These are phyloP conservation scores for Phylloporus sp. DNA, from an alignment of 768 basidiomycete genomes.

Conservation along the genomic window DNA sequence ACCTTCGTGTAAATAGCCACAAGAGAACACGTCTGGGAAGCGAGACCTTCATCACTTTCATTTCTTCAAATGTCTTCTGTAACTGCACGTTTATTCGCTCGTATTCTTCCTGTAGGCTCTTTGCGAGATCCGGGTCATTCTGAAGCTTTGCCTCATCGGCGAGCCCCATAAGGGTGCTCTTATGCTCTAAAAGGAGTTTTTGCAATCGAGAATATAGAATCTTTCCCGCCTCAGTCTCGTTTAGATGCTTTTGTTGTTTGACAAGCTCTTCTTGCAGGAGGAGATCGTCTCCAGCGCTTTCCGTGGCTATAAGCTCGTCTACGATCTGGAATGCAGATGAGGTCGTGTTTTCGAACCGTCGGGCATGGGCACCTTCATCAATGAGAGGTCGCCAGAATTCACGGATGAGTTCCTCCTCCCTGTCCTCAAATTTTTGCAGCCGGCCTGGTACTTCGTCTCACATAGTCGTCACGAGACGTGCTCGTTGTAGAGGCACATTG, in stretches of 20 bases:
- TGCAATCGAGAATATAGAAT: constrained; percentile 15
- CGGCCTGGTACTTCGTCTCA: constrained; percentile 23
- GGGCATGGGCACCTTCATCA: neutral
- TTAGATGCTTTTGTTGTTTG: constrained; percentile 8
- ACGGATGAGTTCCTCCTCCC: neutral
- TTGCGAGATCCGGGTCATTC: constrained; percentile 7
- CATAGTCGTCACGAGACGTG: constrained; percentile 35
- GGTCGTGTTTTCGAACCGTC: constrained; percentile 1
- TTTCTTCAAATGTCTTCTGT: constrained; percentile 19
- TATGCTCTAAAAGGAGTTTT: constrained; percentile 16
- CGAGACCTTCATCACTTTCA: constrained; percentile 17
- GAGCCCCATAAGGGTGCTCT: constrained; percentile 7
- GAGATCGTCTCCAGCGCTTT: neutral
- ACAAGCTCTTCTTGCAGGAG: constrained; percentile 22
- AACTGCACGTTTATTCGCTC: constrained; percentile 6
- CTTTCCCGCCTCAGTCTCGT: constrained; percentile 22
- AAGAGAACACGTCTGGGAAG: constrained; percentile 6
- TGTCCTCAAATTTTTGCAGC: neutral
- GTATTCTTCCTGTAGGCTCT: constrained; percentile 9
- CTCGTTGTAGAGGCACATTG: constrained; percentile 5
- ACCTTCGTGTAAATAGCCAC: constrained; percentile 3
- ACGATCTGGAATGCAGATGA: neutral
- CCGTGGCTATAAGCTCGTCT: neutral
- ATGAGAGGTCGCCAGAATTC: constrained; percentile 14
- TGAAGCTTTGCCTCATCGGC: constrained; percentile 14